Base-by-base conservation (phyloP, 352 stramenopile species). In the Phytophthora pluvialis region DNA sequence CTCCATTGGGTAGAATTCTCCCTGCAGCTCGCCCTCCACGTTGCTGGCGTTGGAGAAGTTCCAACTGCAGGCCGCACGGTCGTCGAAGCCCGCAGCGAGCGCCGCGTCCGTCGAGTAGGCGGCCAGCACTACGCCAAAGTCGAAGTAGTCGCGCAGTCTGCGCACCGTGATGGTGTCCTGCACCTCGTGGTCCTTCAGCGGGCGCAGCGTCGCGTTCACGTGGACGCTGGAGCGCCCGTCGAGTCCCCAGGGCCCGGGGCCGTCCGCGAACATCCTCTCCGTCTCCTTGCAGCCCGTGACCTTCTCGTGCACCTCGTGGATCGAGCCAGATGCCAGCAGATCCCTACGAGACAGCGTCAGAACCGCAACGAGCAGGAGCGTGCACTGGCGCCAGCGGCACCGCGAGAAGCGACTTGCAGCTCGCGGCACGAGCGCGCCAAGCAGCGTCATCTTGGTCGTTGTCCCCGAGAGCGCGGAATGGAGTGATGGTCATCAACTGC, bases 261-360 rank as follows among this genome's bases (percentile, higher is more conserved):
- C 73, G 55, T 91, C 81, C 5, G 80, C 85, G 68, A 94, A 96
- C 86, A 94, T 92, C 60, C 77, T 77, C 72, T 96, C 86, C 10
- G 78, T 88, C 53, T 90, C 80, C 43, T 83, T 80, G 53, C 70
- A 87, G 33, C 87, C 82, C 0, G 77, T 89, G 13, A 70, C 74
- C 51, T 78, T 78, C 16, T 80, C 83, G 10, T 83, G 64, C 31
- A 90, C 64, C 21, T 77, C 45, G 67, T 93, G 81, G 45, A 91
- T 86, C 44, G 84, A 93, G 26, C 69, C 74, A 15, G 74, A 63
- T 6, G 66, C 79, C 28, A 83, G 18, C 44, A 66, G 65, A 42
- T 67, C 56, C 3, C 51, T 68, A 16, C 76, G 45, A 42, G 39
- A 64, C 4, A 76, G 31, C 36, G 77, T 48, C 54, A 86, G 58